phyloP scores from a whole-genome alignment of 2,329 filamentous ascomycete species.

The Ophiobolus disseminans region DNA sequence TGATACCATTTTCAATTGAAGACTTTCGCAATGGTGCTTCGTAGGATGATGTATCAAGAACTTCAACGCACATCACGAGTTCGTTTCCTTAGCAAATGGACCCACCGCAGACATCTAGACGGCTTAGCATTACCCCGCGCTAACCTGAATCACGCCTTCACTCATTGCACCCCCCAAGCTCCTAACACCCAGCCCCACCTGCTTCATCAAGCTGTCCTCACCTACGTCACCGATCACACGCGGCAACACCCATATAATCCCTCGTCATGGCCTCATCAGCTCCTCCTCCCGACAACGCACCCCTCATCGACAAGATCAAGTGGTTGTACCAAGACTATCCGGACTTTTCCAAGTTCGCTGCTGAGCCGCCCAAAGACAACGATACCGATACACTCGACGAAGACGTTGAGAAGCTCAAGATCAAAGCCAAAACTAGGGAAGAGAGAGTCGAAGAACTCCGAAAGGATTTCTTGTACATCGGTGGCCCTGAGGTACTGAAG shows the following conservation, averaged over 20 bases:
- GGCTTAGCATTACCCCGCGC: constrained; percentile 5
- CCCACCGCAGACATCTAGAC: too few species aligned
- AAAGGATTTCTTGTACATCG: constrained; percentile 15
- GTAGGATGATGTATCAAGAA: too few species aligned
- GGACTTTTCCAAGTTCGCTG: constrained; percentile 3
- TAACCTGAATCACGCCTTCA: constrained; percentile 7
- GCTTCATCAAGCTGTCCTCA: constrained; percentile 2
- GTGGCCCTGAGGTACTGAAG: constrained; percentile 9
- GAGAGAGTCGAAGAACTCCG: constrained; percentile 14
- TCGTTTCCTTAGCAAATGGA: too few species aligned
- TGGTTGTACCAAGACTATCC: constrained; percentile 9
- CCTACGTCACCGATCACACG: constrained; percentile 35
- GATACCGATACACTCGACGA: constrained; percentile 11
- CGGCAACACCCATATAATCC: constrained; percentile 27
- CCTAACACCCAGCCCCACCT: constrained; percentile 9
- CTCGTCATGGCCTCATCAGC: constrained; percentile 16
- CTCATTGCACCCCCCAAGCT: constrained; percentile 2
- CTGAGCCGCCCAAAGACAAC: not conserved
- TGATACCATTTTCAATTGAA: too few species aligned
- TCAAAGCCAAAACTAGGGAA: constrained; percentile 11
- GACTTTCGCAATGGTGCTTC: too few species aligned
- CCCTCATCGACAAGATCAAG: constrained; percentile 9
- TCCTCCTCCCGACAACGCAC: constrained; percentile 4
- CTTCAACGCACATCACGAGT: too few species aligned
- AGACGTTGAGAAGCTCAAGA: constrained; percentile 9